A percentile compares a stretch with the other conserved stretches of the same genome.
These are phyloP conservation scores for Prorocentrum cordatum DNA, from an alignment of 169 alveolate species.

Conservation along the genomic window DNA sequence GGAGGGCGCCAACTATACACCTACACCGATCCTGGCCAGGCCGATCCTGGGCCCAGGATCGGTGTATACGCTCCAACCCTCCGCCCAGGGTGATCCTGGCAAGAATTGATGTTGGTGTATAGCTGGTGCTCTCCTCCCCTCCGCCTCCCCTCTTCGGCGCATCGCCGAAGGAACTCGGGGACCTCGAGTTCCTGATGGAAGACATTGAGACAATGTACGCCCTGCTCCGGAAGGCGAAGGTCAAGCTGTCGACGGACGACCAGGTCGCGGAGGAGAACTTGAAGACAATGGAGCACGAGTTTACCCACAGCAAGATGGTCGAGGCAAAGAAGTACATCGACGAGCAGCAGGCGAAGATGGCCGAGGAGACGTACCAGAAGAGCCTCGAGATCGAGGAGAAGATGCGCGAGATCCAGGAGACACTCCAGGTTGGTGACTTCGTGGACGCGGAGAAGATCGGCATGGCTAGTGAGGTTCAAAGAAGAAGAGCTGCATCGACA, in stretches of 20 bases:
- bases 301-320: conserved; percentile 25
- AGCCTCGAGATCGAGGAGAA: conserved; percentile 14
- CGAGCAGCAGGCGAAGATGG: conserved; percentile 1
- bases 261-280: background rate
- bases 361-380: conserved; percentile 38
- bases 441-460: conserved; percentile 22
- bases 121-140: too few species aligned
- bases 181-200: conserved; percentile 27
- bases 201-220: conserved; percentile 42
- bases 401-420: background rate
- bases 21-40: too few species aligned
- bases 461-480: conserved; percentile 5
- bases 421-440: conserved; percentile 3
- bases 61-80: too few species aligned
- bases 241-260: background rate
- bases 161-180: background rate
- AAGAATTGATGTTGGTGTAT: too few species aligned
- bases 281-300: background rate
- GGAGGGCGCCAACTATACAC: too few species aligned
- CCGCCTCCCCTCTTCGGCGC: too few species aligned
- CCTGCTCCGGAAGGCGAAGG: background rate
- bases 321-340: conserved; percentile 13
- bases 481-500: too few species aligned
- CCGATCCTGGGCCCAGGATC: too few species aligned
- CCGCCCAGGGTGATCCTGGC: too few species aligned